These are phyloP conservation scores for Nigrospora osmanthi DNA, from an alignment of 2,329 filamentous ascomycete species.

Conservation along the genomic window DNA sequence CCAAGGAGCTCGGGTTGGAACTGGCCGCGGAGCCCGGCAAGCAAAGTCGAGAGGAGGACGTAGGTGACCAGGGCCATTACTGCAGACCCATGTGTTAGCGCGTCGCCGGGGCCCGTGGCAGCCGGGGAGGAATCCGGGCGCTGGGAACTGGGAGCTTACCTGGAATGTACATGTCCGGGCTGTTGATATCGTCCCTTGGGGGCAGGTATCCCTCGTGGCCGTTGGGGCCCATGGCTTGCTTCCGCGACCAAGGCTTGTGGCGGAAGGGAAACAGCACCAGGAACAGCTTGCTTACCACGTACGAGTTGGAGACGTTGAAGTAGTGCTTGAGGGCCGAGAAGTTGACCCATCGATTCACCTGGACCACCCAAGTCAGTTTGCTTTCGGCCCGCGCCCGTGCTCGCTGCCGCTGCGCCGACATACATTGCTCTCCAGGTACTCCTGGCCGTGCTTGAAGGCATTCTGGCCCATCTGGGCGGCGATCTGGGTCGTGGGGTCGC, in stretches of 20 bases:
- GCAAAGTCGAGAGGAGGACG: slow-evolving; percentile 83
- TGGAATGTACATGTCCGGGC: slow-evolving; percentile 98
- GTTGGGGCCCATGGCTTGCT: slow-evolving; percentile 65
- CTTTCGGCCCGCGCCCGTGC: not conserved
- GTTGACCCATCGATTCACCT: slow-evolving; percentile 71
- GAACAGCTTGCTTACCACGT: slow-evolving; percentile 87
- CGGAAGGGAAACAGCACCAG: slow-evolving; percentile 96
- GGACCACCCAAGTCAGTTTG: slow-evolving; percentile 3
- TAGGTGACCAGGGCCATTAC: slow-evolving; percentile 98
- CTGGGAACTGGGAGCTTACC: slow-evolving; percentile 22
- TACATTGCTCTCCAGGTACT: slow-evolving; percentile 94
- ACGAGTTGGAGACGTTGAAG: slow-evolving; percentile 97
- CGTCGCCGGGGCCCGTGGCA: too few species aligned
- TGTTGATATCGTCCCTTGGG: slow-evolving; percentile 92
- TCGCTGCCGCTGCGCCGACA: slow-evolving; percentile 19
- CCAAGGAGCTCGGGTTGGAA: slow-evolving; percentile 94
- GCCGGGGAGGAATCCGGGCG: slow-evolving; percentile 11
- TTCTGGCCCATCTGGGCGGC: slow-evolving; percentile 90
- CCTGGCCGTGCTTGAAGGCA: slow-evolving; percentile 83
- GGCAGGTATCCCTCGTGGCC: slow-evolving; percentile 75
- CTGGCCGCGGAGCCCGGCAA: slow-evolving; percentile 81
- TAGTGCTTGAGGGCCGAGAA: slow-evolving; percentile 94
- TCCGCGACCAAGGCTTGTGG: slow-evolving; percentile 94
- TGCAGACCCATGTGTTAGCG: not conserved
- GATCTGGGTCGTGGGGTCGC: slow-evolving; percentile 89